Conservation (phyloP, 495 filamentous ascomycete genomes). For the Daldinia caldariorum region DNA sequence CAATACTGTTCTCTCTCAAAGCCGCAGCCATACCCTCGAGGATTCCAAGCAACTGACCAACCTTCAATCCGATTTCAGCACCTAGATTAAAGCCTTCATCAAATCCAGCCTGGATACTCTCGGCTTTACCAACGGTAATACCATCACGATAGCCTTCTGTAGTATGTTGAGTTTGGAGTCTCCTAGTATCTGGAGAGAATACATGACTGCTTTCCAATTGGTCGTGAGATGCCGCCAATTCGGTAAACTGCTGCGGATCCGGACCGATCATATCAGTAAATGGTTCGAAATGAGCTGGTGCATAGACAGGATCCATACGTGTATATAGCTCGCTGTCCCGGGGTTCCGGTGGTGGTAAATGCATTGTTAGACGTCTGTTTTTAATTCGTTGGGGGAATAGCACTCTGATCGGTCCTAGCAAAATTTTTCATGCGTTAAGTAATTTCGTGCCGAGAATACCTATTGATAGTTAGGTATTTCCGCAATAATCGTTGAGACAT, state of each 20-base stretch:
- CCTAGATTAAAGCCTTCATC: conserved; percentile 88
- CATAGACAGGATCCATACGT: neutral
- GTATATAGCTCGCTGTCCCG: conserved; percentile 8
- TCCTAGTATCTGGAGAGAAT: conserved; percentile 39
- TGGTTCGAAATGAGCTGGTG: neutral
- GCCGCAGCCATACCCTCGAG: conserved; percentile 70
- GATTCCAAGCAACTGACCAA: conserved; percentile 75
- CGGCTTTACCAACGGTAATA: conserved; percentile 73
- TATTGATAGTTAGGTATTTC: no score
- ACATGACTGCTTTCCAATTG: neutral
- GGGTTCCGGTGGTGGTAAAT: conserved; percentile 17
- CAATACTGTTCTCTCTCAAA: conserved; percentile 29
- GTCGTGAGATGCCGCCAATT: conserved; percentile 7
- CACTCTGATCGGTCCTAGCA: no score
- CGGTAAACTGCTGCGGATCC: conserved; percentile 2
- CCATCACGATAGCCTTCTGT: conserved; percentile 94
- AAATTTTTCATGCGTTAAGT: neutral
- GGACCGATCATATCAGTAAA: neutral
- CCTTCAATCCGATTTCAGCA: conserved; percentile 75
- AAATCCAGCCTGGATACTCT: conserved; percentile 81
- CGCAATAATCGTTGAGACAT: no score
- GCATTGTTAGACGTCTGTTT: conserved; percentile 7
- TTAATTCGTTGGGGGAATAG: no score
- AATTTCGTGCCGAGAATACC: no score
- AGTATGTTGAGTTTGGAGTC: conserved; percentile 75